Evolutionary conservation across 2,329 filamentous ascomycete genomes (phyloP), one percentile per base, ranked within the genome.

Genomic region (Pseudogymnoascus sp.): DNA sequence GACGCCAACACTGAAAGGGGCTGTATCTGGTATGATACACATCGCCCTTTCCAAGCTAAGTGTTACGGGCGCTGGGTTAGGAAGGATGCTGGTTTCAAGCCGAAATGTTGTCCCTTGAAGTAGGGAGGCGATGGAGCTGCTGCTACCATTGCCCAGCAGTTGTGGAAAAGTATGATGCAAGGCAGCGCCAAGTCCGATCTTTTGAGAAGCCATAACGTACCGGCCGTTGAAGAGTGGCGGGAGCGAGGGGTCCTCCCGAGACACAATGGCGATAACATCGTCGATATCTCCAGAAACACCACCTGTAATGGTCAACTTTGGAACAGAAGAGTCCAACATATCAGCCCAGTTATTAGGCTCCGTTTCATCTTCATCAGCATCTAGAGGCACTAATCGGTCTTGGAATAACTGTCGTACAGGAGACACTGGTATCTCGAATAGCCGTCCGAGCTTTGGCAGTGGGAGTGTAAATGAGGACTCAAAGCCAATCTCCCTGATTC

Each of bases 161-260:
- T 71, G 67, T 31, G 68, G 67, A 56, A 76, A 70, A n/a, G 62
- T 69, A 38, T 63, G 42, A 21, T 50, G 24, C 21, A 62, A 26
- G 13, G 44, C 38, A 6, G 16, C 31, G 21, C 24, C 16, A 37
- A 62, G 11, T 14, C 24, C 29, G 6, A 63, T 62, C 33, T 47
- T 14, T 21, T 16, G 33, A 21, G 59, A 47, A 44, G n/a, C 14
- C 6, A 47, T 33, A 53, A 2, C 10, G 14, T 44, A 33, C 4
- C 7, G 16, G 21, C 35, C 19, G 14, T 33, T 11, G 5, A 47
- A 33, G 19, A 14, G 14, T 26, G 40, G 50, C 16, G 50, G 16
- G 50, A 56, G 50, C 11, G 50, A 56, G 6, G 11, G 13, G 16
- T 56, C 16, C 1, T 6, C 7, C n/a, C 13, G 59, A 40, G 59